These are phyloP conservation scores for Microstegium vimineum DNA, from an alignment of 176 grass and related monocot genomes.

Conservation along the genomic window DNA sequence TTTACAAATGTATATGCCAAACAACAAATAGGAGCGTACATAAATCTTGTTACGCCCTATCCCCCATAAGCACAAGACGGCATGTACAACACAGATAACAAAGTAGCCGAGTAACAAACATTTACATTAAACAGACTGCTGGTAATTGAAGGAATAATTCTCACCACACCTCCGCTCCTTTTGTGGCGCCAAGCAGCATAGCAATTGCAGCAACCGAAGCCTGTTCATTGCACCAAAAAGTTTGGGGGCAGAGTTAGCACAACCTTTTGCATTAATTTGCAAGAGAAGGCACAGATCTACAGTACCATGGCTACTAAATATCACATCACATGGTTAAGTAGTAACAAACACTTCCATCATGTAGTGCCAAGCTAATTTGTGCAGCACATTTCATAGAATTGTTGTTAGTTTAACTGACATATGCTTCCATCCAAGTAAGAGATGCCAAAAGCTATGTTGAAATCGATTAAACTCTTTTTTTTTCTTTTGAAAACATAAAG, in stretches of 20 bases:
- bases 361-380: background rate
- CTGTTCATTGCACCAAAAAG: constrained; percentile 42
- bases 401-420: background rate
- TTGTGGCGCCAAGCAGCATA: constrained; percentile 57
- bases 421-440: background rate
- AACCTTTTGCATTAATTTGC: background rate
- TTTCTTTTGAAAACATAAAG: background rate
- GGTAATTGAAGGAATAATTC: background rate
- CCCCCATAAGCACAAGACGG: background rate
- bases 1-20: constrained; percentile 8
- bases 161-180: constrained; percentile 63
- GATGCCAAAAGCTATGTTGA: background rate
- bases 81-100: constrained; percentile 31
- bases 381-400: background rate
- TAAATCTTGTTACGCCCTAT: background rate
- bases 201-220: constrained; percentile 65
- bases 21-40: background rate
- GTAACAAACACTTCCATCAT: background rate
- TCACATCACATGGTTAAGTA: constrained; percentile 10
- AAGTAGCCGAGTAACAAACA: constrained; percentile 21
- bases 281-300: background rate
- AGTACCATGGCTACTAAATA: background rate
- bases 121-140: constrained; percentile 11
- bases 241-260: constrained; percentile 15
- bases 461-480: background rate